phyloP scores from a whole-genome alignment of 768 basidiomycete species.

The Rhodotorula kratochvilovae region DNA sequence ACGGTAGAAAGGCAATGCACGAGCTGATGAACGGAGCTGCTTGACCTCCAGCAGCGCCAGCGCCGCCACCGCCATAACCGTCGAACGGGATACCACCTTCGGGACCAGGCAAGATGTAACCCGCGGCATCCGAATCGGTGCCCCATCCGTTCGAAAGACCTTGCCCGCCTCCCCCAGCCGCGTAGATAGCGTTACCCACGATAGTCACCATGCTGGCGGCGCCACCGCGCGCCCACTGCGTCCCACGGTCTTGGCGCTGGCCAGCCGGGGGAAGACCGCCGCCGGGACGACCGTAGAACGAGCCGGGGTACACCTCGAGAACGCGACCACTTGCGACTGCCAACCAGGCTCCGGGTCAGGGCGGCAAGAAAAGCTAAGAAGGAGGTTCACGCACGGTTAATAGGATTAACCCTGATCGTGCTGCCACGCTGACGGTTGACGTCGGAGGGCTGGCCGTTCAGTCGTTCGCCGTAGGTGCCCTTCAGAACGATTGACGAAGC shows the following conservation, averaged over 20 bases:
- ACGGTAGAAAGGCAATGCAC: not conserved
- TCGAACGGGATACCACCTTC: not conserved
- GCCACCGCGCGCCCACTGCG: not conserved
- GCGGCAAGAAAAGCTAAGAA: not conserved
- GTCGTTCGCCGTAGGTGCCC: not conserved
- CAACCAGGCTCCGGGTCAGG: no score
- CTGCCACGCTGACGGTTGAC: not conserved
- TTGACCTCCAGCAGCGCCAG: no score
- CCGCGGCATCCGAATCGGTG: not conserved
- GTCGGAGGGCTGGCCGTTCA: not conserved
- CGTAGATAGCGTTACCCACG: not conserved
- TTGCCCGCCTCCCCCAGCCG: not conserved
- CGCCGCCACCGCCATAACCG: no score
- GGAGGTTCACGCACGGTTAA: not conserved
- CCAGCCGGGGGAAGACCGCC: not conserved
- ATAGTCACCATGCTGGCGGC: not conserved
- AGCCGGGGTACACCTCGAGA: not conserved
- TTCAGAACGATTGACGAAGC: not conserved
- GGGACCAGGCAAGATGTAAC: no score
- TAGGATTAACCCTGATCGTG: fast-evolving
- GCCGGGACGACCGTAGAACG: not conserved
- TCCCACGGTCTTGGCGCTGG: not conserved
- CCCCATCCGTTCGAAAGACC: not conserved
- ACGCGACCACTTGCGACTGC: not conserved
- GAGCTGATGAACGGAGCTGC: no score